Base-by-base conservation (phyloP, 108 stramenopile species). In the Phaeodactylum tricornutum region DNA sequence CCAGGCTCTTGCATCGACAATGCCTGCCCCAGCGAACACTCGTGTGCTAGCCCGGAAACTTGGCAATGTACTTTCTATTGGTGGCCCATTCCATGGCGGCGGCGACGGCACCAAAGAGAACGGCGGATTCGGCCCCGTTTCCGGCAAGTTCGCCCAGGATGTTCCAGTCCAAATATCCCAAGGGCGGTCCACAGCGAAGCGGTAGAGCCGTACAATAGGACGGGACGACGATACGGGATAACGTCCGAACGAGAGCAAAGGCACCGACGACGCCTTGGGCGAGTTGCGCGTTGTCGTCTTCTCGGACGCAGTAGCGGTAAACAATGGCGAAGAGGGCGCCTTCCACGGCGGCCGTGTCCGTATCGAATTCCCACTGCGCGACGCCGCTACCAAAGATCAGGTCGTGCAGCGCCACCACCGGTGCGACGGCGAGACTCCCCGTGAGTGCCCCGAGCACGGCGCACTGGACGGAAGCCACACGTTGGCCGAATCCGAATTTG, bases 281-380 rank as follows among this genome's bases (percentile, higher is more conserved):
- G 17, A 88, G 44, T 74, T 81, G 78, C 17, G 52, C 58, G 57
- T 84, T 84, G 38, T 41, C 53, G 44, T 79, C 81, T 26, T 72
- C 41, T 20, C 86, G 71, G 8, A 79, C 49, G 31, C 71, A 74
- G 51, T 84, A 88, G 21, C 87, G 53, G 50, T 88, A 88, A 0
- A 83, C 79, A 47, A 88, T 81, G 15, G 87, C 87, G 77, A 88
- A 88, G 0, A 88, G 42, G 21, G 67, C 77, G 43, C 62, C 68
- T 42, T 72, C 50, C 2, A 88, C 15, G 9, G 72, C 64, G 5
- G 75, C 74, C 69, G 72, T 71, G 31, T 88, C 87, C 1, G 79
- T 81, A 29, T 75, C 75, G 31, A 84, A 81, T 56, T 88, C 87
- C 71, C 73, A 88, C 24, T 83, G 66, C 14, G 82, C 74, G 6